Evolutionary conservation across 1,139 yeast genomes (phyloP).

Genomic region (Lizanozyma gosingica): DNA sequence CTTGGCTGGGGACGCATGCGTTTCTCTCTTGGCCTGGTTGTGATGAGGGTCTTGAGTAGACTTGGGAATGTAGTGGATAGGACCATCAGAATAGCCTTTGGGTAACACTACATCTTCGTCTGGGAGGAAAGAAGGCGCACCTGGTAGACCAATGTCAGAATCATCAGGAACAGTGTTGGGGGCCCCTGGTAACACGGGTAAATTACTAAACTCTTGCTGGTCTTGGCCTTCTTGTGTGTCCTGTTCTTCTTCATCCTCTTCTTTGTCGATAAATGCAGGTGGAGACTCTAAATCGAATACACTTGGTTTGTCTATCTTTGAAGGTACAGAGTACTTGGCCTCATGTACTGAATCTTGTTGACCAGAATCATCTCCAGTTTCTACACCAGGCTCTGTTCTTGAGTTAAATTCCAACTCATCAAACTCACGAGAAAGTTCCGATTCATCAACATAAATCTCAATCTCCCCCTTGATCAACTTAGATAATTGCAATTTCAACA

Average conservation of each 20-base stretch:
- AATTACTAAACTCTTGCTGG: neutral
- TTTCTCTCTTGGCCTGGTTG: neutral
- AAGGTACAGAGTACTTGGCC: slow-evolving; percentile 9
- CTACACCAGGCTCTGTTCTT: neutral
- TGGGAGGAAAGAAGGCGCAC: slow-evolving; percentile 18
- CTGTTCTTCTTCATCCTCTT: slow-evolving; percentile 2
- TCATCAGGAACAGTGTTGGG: slow-evolving; percentile 4
- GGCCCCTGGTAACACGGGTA: slow-evolving; percentile 6
- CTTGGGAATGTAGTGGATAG: neutral
- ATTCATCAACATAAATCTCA: slow-evolving; percentile 17
- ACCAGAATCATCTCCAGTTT: neutral
- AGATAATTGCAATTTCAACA: slow-evolving; percentile 32
- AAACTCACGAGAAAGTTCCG: slow-evolving; percentile 8
- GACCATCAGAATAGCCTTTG: neutral
- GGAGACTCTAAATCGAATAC: no score
- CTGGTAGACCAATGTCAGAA: slow-evolving; percentile 15
- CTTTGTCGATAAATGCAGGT: slow-evolving; percentile 11
- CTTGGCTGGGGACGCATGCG: neutral
- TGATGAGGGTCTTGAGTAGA: neutral
- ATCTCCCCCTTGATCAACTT: slow-evolving; percentile 31
- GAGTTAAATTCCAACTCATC: slow-evolving; percentile 14
- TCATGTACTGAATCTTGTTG: slow-evolving; percentile 1
- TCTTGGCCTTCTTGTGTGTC: neutral
- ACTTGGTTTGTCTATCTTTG: neutral
- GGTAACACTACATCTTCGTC: slow-evolving; percentile 2